Evolutionary conservation across 441 rosid genomes (phyloP).

Genomic region (Bruguiera hainesii): DNA sequence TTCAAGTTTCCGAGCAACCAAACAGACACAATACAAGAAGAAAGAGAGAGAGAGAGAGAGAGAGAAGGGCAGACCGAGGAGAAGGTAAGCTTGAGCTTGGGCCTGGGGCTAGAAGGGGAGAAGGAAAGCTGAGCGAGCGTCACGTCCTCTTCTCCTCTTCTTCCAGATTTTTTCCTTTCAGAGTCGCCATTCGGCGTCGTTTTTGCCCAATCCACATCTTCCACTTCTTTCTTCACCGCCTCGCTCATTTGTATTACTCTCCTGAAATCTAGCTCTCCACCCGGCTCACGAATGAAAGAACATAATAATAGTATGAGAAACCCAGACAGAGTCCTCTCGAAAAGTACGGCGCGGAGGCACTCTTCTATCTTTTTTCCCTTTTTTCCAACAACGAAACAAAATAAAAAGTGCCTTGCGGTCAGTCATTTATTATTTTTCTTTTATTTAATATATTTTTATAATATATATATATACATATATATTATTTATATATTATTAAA

Average conservation of each 20-base stretch:
- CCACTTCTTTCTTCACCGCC: conserved; percentile 36
- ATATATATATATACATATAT: no score
- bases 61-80: conserved; percentile 16
- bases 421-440: no score
- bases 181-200: conserved; percentile 10
- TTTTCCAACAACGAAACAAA: no score
- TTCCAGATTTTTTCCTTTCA: conserved; percentile 9
- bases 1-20: neutral
- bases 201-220: conserved; percentile 24
- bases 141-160: conserved; percentile 24
- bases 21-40: neutral
- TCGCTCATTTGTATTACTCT: conserved; percentile 15
- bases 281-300: neutral
- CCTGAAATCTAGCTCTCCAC: neutral
- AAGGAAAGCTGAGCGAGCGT: conserved; percentile 31
- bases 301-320: no score
- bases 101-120: conserved; percentile 16
- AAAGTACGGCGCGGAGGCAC: no score
- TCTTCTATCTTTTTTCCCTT: no score
- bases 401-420: no score
- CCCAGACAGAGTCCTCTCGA: no score
- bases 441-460: no score
- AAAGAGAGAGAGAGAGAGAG: neutral
- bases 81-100: conserved; percentile 16
- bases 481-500: no score